Evolutionary conservation across 177 flowering plant species (phyloP), one percentile per base, ranked within the genome.

Genomic region (Vitis hybrid): DNA sequence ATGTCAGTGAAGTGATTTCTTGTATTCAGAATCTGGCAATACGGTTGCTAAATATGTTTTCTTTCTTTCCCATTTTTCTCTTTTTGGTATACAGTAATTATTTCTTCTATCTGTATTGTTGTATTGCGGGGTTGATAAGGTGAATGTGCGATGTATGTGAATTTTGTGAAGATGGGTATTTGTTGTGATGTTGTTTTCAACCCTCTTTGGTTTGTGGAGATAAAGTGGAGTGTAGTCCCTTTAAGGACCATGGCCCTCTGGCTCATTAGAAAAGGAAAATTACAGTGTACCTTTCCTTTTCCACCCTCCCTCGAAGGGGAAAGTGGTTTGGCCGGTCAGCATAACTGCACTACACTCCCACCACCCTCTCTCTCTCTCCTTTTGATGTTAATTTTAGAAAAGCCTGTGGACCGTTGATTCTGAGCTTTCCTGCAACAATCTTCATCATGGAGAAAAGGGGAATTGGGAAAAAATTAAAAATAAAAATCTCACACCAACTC

Each of bases 271-370:
- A 84, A 82, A 84, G 76, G 62, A 69, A 74, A 71, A 75, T 72
- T 39, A 66, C 60, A 65, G 59, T 70, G 59, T 60, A 65, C 66
- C 74, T 67, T 76, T 67, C 69, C 71, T 74, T 80, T 76, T 70
- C 62, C 69, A 63, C 74, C 75, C 64, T 65, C 69, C 66, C 72
- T 65, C 67, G 64, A 39, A 75, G 64, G 75, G 70, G 76, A 75
- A 85, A 87, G 91, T 85, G 80, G 74, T 74, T 79, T 82, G 73
- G 74, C 66, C 77, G 84, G 87, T 87, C 91, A 86, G 89, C 87
- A 69, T 49, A 75, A 67, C 68, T 72, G 67, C 82, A 76, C 80
- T 71, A 73, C 74, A 78, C 70, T 76, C 52, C 76, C 63, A 66
- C 57, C 59, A 68, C 70, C 63, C 69, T 65, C 67, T 70, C 72